Evolutionary conservation across 768 basidiomycete genomes (phyloP), one percentile per base, ranked within the genome.

Genomic region (Termitomyces sp.): DNA sequence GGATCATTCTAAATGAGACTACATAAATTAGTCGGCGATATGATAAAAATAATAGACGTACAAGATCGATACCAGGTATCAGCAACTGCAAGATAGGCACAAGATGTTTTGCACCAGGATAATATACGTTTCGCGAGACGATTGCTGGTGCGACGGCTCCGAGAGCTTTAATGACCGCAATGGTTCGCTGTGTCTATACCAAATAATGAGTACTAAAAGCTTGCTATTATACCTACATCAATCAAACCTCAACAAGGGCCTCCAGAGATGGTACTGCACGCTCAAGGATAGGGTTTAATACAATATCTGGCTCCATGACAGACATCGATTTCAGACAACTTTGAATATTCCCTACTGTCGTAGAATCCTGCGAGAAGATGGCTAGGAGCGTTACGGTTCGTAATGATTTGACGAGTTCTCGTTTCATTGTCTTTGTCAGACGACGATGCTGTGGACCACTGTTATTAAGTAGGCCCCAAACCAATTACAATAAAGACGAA

Each of bases 231-330:
- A 19, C 21, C 33, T n/a, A n/a, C 8, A 38, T 30, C 5, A 19
- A 47, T 40, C 77, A 44, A 61, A 87, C 89, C 80, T 94, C 92
- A 15, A 86, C 85, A n/a, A 95, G 72, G 3, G 90, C 85, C 69
- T 94, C 91, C n/a, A 97, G 71, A 0, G 91, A 89, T 1, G 92
- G 91, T 5, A 89, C 84, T 10, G 91, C 90, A 53, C 92, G 78
- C 67, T 95, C 91, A 57, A 95, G 70, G 42, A 95, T 79, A 0
- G 91, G 84, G 45, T 86, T 84, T 43, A 95, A 73, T 61, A 95
- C 86, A 21, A 96, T 75, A 66, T 92, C 90, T 1, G 94, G 92
- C 62, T 94, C 92, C 79, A 92, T 84, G 44, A 86, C 70, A 55
- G 84, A 82, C 84, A 94, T 84, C 17, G 86, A 89, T 70, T 91